Evolutionary conservation across 495 filamentous ascomycete genomes (phyloP), one percentile per base, ranked within the genome.

Genomic region (Aspergillus saccharolyticus): DNA sequence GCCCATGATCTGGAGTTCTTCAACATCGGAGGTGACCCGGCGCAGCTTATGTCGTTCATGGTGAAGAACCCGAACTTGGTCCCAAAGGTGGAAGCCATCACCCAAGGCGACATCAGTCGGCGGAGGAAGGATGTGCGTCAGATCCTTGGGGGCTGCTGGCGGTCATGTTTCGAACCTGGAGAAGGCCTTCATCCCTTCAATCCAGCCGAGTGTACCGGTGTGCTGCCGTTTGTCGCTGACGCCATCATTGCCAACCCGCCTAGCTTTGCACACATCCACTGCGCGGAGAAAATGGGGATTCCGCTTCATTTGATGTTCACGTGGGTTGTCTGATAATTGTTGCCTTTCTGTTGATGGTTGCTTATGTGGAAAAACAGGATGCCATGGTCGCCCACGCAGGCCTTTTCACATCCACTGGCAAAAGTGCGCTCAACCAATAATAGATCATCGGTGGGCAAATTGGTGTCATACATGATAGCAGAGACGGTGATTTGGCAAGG

Each of bases 221-320:
- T 70, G 18, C 71, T 71, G 44, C 84, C 88, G 10, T 94, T 94
- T 57, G 83, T 92, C 21, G 88, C 88, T 0, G 87, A 92, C 67
- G 85, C 80, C 6, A 92, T 94, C 62, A 91, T 94, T 56, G 89
- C 89, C 14, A 94, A 94, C 64, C 89, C 89, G 1, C 89, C 89
- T 0, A 87, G 86, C 67, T 91, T 91, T 66, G 87, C 87, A 14
- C 89, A 91, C 68, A 73, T 92, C 6, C 88, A 90, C 70, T 86
- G 87, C 58, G 89, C 89, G n/a, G 85, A 94, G 69, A 85, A 84
- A 63, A 70, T 94, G 54, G 89, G 89, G 1, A 81, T 92, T 20
- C 88, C 89, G 10, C 70, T 93, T 3, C 87, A 91, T 70, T 67
- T 93, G 54, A 90, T 93, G 85, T 93, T 92, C 70, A 92, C 89